Base-by-base conservation (phyloP, 2,329 filamentous ascomycete genomes). In the Fusarium sp. region DNA sequence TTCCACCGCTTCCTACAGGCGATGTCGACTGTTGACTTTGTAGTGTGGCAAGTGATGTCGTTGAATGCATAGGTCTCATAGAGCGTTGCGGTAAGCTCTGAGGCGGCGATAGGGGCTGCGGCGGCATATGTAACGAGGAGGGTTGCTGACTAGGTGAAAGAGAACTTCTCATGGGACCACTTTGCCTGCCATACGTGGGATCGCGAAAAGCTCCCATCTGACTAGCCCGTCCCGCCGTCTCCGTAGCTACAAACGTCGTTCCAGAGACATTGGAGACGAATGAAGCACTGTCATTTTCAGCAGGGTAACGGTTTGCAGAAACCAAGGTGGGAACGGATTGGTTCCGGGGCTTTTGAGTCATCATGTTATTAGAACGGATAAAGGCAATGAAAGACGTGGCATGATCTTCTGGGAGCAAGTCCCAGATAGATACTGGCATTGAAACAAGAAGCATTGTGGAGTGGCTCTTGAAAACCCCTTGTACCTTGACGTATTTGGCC, bases 381-480 rank as follows among this genome's bases (percentile, higher is more conserved):
- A 88, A 89, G 11, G 85, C 86, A 12, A 90, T 79, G 59, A 89
- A 89, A 0, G 85, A 85, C 47, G 85, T 87, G 1, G 87, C 87
- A 27, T 82, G 83, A 54, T 88, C 82, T 38, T 89, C 86, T 0
- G 87, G 87, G 1, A 90, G 79, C 45, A 89, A 77, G 68, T 89
- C 85, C 87, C 87, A 90, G 5, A 89, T 80, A 77, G 86, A 86
- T 13, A 89, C 84, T 0, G 87, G 87, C 74, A 90, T 80, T 0
- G 87, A 89, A 5, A 89, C 77, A 9, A 89, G 76, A 8, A 90
- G 80, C 44, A 89, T 77, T 0, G 85, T 89, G 1, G 87, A 89
- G 70, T 89, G 86, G 52, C 87, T 89, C 72, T 87, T 88, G 76
- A 89, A 90, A 2, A 88, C 83, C 11, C 86, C 87, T 71, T 90